Base-by-base conservation (phyloP, 192 early-diverging fungal species). In the Spizellomyces sp. region DNA sequence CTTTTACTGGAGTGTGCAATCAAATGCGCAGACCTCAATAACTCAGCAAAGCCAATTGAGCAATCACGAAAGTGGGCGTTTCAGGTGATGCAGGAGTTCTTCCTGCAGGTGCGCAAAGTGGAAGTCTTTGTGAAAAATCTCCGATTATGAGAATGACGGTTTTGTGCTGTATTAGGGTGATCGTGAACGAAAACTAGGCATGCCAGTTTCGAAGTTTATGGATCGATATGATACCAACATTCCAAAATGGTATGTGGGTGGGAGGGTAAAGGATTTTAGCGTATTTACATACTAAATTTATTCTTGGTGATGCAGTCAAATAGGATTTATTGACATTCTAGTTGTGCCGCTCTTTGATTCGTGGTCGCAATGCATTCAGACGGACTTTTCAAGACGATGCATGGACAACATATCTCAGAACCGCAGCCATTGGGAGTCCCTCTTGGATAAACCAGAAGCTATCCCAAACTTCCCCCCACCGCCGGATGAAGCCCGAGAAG, bases 201-300 rank as follows among this genome's bases (percentile, higher is more conserved):
- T 88, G 21, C 83, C 85, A 42, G 83, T 88, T 5, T 84, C 84
- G 10, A 86, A 81, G 73, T 88, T 88, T 65, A 87, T 87, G 84
- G 86, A 88, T 66, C 65, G 86, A 17, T 66, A 79, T 45, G 83
- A 86, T 55, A 83, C 83, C 43, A 84, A 83, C 56, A 80, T 88
- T 55, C 76, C 84, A 15, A 88, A 88, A 80, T 88, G 86, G 79
- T 82, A 72, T 48, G 67, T 10, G 58, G 10, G 4, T 69, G n/a
- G 21, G 36, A n/a, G 46, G 36, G 27, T 42, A 65, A 19, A 4
- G 45, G 9, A 58, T 36, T 57, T n/a, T 36, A 3, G 7, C 22
- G 22, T 42, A 47, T 4, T 56, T 50, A 50, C 46, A 0, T 58
- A 8, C 10, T n/a, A 9, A 45, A 19, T 42, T 62, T 15, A 17